Base-by-base conservation (phyloP, 1,139 yeast species). In the Zygoascus hellenicus region DNA sequence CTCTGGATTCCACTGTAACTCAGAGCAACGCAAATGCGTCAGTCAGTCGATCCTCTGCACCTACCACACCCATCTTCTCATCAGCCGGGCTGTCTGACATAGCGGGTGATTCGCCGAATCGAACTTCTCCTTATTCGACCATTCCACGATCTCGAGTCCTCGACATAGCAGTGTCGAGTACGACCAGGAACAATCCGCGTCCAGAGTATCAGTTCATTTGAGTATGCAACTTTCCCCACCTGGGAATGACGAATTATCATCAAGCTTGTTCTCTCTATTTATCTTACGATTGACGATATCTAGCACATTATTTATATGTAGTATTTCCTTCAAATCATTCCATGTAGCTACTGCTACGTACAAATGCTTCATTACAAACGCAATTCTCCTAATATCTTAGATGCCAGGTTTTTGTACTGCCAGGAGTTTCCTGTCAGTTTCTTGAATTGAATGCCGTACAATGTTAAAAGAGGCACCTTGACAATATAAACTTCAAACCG, bases 361-460 rank as follows among this genome's bases (percentile, higher is more conserved):
- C 37, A 37, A 17, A 16, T 26, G 10, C 33, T 5, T 32, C 30
- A 13, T 28, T 59, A 66, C 33, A 89, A 71, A 58, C 84, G 83
- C 66, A 90, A 74, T 59, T 87, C 92, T 52, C 78, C 77, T 67
- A 90, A 76, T 43, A 90, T 83, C 64, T 83, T 88, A 51, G 94
- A 82, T 2, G 97, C 97, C 64, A 90, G 72, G n/a, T 89, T 83
- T 70, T 90, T 90, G 68, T 90, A 90, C 68, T 85, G 80, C 97
- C 97, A 90, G 2, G 97, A 87, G 65, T 92, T 89, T 58, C 98
- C 98, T 51, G 86, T 76, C 39, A 90, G 76, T 65, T 90, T 90
- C 72, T 90, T 92, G 70, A 92, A 89, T 65, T 90, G 97, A 46
- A 92, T 92, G 65, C 97, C 98, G 56, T 86, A 89, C 53, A 92